Evolutionary conservation across 768 basidiomycete genomes (phyloP).

Genomic region (Boletus edulis): DNA sequence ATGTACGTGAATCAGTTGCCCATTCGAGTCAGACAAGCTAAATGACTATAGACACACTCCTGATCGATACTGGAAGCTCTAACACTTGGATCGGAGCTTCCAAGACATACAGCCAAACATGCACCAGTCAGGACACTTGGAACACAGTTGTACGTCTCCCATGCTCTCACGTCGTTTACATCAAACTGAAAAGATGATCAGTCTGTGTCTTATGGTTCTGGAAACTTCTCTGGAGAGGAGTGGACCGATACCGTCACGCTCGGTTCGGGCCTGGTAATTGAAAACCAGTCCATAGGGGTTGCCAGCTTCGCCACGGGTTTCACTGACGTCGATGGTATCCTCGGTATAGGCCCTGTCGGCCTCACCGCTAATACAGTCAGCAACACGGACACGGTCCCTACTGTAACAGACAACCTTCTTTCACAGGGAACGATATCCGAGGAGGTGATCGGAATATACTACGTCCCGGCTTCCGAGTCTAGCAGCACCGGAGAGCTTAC

Average conservation of each 20-base stretch:
- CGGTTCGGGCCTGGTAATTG: neutral
- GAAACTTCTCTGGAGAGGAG: slow-evolving; percentile 7
- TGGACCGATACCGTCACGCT: slow-evolving; percentile 6
- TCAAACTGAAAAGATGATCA: neutral
- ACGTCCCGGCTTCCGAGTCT: slow-evolving; percentile 20
- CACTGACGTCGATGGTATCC: slow-evolving; percentile 37
- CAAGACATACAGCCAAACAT: slow-evolving; percentile 27
- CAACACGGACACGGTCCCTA: slow-evolving; percentile 21
- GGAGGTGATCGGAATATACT: slow-evolving; percentile 32
- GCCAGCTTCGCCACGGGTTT: slow-evolving; percentile 17
- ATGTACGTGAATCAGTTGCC: slow-evolving; percentile 2
- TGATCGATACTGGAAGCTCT: slow-evolving; percentile 28
- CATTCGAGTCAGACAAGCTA: too few species aligned
- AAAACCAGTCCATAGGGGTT: slow-evolving; percentile 35
- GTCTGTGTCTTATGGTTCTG: slow-evolving; percentile 1
- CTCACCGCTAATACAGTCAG: slow-evolving; percentile 28
- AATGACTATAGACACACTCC: slow-evolving; percentile 21
- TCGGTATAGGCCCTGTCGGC: slow-evolving; percentile 34
- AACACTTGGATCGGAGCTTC: slow-evolving; percentile 29
- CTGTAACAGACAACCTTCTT: slow-evolving; percentile 36
- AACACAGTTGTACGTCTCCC: neutral
- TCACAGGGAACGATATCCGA: slow-evolving; percentile 25
- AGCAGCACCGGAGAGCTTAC: neutral
- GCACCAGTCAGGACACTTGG: slow-evolving; percentile 26
- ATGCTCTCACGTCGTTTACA: neutral